Evolutionary conservation across 164 flowering plant genomes (phyloP).

Genomic region (Brasenia schreberi): DNA sequence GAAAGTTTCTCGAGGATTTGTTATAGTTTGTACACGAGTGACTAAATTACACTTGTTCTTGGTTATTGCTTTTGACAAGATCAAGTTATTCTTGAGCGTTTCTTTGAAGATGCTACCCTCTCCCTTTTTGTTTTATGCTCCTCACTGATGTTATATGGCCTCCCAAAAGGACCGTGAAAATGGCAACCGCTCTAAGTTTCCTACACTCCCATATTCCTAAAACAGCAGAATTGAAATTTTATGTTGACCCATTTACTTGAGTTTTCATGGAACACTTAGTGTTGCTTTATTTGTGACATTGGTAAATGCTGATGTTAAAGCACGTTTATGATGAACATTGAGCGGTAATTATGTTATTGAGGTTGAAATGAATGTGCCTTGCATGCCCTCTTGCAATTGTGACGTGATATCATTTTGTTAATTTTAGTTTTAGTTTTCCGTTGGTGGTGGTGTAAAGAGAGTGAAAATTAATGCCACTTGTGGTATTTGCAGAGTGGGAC

Average conservation of each 20-base stretch:
- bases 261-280: too few species aligned
- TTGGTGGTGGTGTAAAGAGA: neutral
- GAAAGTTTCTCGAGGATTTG: neutral
- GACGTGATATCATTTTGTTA: neutral
- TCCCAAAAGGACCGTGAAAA: neutral
- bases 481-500: slow-evolving; percentile 49
- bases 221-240: too few species aligned
- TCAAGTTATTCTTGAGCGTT: neutral
- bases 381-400: neutral
- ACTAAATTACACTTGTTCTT: too few species aligned
- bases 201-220: too few species aligned
- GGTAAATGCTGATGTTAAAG: neutral
- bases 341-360: neutral
- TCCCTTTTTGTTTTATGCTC: neutral
- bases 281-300: neutral
- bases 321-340: neutral
- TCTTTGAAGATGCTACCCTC: neutral
- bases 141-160: neutral
- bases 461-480: neutral
- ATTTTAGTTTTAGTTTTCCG: neutral
- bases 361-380: neutral
- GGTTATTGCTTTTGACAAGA: neutral
- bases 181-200: too few species aligned
- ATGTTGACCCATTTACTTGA: too few species aligned
- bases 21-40: neutral